Conservation (phyloP, 495 filamentous ascomycete genomes). For the Talaromyces wortmannii region DNA sequence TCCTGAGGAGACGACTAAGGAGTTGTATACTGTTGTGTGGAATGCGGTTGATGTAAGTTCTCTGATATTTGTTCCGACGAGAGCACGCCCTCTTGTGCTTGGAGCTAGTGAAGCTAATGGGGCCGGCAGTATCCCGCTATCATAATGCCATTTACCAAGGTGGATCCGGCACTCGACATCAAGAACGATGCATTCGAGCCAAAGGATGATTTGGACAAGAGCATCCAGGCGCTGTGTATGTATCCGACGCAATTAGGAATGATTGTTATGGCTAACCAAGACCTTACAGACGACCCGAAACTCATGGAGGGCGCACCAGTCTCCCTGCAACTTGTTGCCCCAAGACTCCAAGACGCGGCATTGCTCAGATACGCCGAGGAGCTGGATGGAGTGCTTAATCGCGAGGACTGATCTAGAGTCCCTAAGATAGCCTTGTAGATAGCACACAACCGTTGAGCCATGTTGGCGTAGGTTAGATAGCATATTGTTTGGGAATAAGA, state of each 20-base stretch:
- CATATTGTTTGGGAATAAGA: no score
- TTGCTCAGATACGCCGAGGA: slow-evolving; percentile 7
- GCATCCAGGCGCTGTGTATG: slow-evolving; percentile 22
- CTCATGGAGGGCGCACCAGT: slow-evolving; percentile 23
- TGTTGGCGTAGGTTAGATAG: no score
- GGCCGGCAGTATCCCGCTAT: slow-evolving; percentile 20
- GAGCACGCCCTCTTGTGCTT: no score
- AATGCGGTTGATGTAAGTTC: slow-evolving; percentile 18
- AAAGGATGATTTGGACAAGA: slow-evolving; percentile 9
- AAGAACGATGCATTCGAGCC: slow-evolving; percentile 9
- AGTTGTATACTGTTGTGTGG: slow-evolving; percentile 25
- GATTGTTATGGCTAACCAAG: no score
- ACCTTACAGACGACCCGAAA: slow-evolving; percentile 16
- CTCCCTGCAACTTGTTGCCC: slow-evolving; percentile 20
- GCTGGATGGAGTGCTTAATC: not conserved
- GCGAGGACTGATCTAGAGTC: not conserved
- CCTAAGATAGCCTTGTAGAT: no score
- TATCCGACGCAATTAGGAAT: no score
- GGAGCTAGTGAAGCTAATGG: not conserved
- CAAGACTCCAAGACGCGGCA: slow-evolving; percentile 18
- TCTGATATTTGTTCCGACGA: no score
- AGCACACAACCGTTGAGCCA: no score
- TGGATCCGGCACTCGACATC: slow-evolving; percentile 14
- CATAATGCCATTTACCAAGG: slow-evolving; percentile 19
- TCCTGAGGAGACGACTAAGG: slow-evolving; percentile 20